Base-by-base conservation (phyloP, 306 rosid genomes). In the Vigna reflexopilosa region DNA sequence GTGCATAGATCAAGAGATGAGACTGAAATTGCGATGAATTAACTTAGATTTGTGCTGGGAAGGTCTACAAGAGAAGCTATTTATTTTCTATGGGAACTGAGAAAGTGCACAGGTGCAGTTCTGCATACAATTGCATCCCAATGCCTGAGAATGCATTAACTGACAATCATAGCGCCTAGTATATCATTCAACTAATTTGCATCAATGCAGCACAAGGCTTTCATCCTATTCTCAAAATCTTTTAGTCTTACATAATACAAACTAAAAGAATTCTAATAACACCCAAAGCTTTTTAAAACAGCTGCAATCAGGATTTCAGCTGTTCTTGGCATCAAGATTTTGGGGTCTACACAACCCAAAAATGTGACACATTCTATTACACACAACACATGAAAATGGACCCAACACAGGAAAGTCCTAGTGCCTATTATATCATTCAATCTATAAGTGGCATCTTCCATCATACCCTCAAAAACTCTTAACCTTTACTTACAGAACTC, bases 81-180 rank as follows among this genome's bases (percentile, higher is more conserved):
- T 51, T 51, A 51, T 16, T 20, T 19, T 54, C 57, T 54, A 9
- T 9, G 12, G 14, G 6, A 1, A 0, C 2, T 9, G 13, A 54
- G 9, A 10, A 54, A 54, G 19, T 54, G 26, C 61, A 75, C 36
- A 34, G n/a, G 32, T 20, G 45, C 36, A 75, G 30, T 17, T 58
- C 48, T 36, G 11, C 54, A 54, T 17, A 17, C 28, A 11, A 65
- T 8, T 34, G 22, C 9, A 48, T 36, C 11, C 34, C 4, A 9
- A 71, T n/a, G 24, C n/a, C 55, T 3, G 8, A 52, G 19, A 73
- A 44, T 20, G 20, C 13, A 44, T 20, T 38, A 32, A 34, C 19
- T 30, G 5, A 75, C 75, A 81, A 42, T 24, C 40, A 9, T 67
- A 5, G 75, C 70, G 44, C 15, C 40, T 14, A 34, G 30, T 20